phyloP scores from a whole-genome alignment of 1,284 basidiomycete species.

The Heterobasidion parviporum region DNA sequence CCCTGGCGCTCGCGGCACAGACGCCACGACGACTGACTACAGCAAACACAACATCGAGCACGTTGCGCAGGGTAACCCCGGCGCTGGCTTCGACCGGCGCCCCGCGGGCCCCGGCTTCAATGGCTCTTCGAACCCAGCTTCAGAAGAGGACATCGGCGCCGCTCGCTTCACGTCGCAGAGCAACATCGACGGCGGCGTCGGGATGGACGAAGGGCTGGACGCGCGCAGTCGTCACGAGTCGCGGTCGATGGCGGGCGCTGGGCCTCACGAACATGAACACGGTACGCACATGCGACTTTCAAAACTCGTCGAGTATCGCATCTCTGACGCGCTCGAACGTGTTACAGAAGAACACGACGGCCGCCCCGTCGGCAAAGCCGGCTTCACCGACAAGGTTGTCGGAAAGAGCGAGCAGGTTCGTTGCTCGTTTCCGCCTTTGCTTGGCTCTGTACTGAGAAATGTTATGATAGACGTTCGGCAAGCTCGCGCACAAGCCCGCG shows the following conservation, averaged over 20 bases:
- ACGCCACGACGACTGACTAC: not conserved
- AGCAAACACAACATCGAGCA: not conserved
- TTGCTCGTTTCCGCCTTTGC: not conserved
- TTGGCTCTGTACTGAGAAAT: not conserved
- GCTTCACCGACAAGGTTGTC: not conserved
- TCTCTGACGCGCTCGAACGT: not conserved
- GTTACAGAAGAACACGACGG: not conserved
- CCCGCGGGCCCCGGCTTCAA: not conserved
- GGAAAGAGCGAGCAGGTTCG: not conserved
- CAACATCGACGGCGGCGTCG: no score
- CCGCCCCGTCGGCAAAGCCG: not conserved
- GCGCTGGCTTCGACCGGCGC: not conserved
- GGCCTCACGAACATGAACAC: not conserved
- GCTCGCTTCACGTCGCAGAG: no score
- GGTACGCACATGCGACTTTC: not conserved
- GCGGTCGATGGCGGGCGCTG: no score
- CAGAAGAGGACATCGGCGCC: not conserved
- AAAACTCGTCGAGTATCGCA: not conserved
- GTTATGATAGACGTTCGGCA: not conserved
- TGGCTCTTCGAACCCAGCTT: not conserved
- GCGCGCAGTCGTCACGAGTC: no score
- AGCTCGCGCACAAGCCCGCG: not conserved
- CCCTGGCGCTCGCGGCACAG: not conserved
- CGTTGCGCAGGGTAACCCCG: not conserved
- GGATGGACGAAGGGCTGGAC: no score